Evolutionary conservation across 1,139 yeast genomes (phyloP), one percentile per base, ranked within the genome.

Genomic region (Taiozyma sp.): DNA sequence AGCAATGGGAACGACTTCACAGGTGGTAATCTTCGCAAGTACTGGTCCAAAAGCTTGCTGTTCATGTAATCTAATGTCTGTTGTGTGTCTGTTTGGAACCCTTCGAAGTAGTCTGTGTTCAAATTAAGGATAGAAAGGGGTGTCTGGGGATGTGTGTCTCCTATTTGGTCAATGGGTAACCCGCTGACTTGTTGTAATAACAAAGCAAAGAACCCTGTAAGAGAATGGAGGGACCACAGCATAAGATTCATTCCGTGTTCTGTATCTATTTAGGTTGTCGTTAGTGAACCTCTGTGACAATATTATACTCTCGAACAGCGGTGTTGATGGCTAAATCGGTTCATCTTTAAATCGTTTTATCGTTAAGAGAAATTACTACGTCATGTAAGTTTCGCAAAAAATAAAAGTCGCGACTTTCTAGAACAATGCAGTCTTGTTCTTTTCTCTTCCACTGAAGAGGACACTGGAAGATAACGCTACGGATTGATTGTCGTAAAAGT

Each of bases 21-120:
- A 30, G 70, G 68, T 24, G 69, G 64, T 0, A 60, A 37, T 11
- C 44, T 19, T 37, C 41, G 11, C 24, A 37, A 22, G 11, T 37
- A 37, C 6, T 50, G 45, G 2, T 46, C 24, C 2, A 51, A 45
- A 1, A 51, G 16, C 11, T 52, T 45, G 5, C 44, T 13, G 8
- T 43, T 44, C 4, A 55, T 9, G 24, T 53, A 56, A 1, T 45
- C 14, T 13, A 55, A 14, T 1, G 52, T 46, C 4, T 49, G 53
- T 3, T 43, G 22, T 19, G 49, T 47, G 29, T 49, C 29, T 6
- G 46, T 42, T 7, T 53, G 49, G 44, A 47, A 56, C 2, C 49
- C 54, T n/a, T 51, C 45, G 22, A 60, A 56, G 26, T 55, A 53
- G 35, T 56, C 59, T 1, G 41, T 19, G 26, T 50, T 43, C 28